A percentile compares a stretch with the other conserved stretches of the same genome.
Evolutionary conservation across 768 basidiomycete species (phyloP).

Genomic region (Mycena vitilis): DNA sequence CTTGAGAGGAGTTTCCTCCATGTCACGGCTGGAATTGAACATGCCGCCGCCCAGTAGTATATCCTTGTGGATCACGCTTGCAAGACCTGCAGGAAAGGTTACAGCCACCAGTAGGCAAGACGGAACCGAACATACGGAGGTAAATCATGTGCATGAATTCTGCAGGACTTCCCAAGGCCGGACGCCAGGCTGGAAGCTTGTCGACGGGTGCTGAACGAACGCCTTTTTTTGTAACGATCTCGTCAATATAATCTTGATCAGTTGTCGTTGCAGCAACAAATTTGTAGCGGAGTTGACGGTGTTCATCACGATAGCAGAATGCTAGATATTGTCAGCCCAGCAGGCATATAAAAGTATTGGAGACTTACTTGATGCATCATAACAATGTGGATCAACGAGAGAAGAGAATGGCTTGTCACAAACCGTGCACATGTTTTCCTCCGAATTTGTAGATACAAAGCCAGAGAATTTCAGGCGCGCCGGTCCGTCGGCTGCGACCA

Average conservation of each 20-base stretch:
- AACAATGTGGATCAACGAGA: constrained; percentile 5
- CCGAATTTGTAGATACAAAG: constrained; percentile 12
- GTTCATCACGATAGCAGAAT: constrained; percentile 2
- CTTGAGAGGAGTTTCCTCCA: constrained; percentile 5
- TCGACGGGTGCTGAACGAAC: constrained; percentile 4
- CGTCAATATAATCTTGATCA: background rate
- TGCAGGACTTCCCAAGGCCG: background rate
- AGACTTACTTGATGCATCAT: constrained; percentile 4
- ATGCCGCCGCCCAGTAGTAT: constrained; percentile 11
- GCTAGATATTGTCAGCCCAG: background rate
- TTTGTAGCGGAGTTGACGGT: constrained; percentile 9
- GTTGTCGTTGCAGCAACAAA: constrained; percentile 6
- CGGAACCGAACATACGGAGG: background rate
- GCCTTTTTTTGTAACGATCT: constrained; percentile 1
- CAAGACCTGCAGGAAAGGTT: background rate
- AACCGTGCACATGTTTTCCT: constrained; percentile 5
- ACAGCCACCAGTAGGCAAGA: background rate
- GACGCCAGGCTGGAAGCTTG: constrained; percentile 6
- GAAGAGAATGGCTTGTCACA: constrained; percentile 10
- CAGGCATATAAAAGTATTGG: too few species aligned
- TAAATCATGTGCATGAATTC: constrained; percentile 15
- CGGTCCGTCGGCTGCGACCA: constrained; percentile 8
- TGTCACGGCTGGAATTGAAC: background rate
- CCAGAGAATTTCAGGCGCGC: constrained; percentile 7
- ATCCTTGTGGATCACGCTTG: constrained; percentile 5